Evolutionary conservation across 805 yeast genomes (phyloP).

Genomic region (Candida tibetensis): DNA sequence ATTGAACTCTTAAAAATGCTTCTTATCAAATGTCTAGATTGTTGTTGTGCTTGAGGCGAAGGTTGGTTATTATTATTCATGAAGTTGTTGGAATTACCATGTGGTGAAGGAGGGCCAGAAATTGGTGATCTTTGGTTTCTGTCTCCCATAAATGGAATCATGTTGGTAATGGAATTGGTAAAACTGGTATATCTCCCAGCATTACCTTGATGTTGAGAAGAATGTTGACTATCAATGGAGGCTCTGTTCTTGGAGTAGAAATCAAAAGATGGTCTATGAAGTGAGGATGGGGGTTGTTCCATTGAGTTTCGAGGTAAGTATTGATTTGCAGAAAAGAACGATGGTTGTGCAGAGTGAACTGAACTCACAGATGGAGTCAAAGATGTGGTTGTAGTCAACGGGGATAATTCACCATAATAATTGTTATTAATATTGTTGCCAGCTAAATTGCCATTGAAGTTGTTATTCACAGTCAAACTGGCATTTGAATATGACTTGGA

Average conservation of each 20-base stretch:
- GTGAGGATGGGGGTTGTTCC: slow-evolving; percentile 31
- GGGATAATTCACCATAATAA: slow-evolving; percentile 31
- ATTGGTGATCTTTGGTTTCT: slow-evolving; percentile 20
- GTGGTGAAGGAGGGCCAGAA: slow-evolving; percentile 18
- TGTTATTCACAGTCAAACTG: slow-evolving; percentile 5
- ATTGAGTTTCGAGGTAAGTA: slow-evolving; percentile 35
- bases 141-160: slow-evolving; percentile 42
- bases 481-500: slow-evolving; percentile 10
- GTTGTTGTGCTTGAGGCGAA: slow-evolving; percentile 14
- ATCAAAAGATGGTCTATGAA: slow-evolving; percentile 33
- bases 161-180: slow-evolving; percentile 36
- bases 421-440: slow-evolving; percentile 3
- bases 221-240: slow-evolving; percentile 30
- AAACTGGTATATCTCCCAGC: slow-evolving; percentile 30
- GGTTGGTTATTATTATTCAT: slow-evolving; percentile 7
- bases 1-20: slow-evolving; percentile 15
- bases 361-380: slow-evolving; percentile 40
- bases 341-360: slow-evolving; percentile 41
- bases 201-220: slow-evolving; percentile 15
- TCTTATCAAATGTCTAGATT: slow-evolving; percentile 26
- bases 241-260: slow-evolving; percentile 26
- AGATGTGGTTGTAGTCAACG: slow-evolving; percentile 43
- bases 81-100: slow-evolving; percentile 4
- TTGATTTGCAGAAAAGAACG: slow-evolving; percentile 44
- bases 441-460: slow-evolving; percentile 9